These are phyloP conservation scores for Candida freyschussii DNA, from an alignment of 1,139 yeast species.

Conservation along the genomic window DNA sequence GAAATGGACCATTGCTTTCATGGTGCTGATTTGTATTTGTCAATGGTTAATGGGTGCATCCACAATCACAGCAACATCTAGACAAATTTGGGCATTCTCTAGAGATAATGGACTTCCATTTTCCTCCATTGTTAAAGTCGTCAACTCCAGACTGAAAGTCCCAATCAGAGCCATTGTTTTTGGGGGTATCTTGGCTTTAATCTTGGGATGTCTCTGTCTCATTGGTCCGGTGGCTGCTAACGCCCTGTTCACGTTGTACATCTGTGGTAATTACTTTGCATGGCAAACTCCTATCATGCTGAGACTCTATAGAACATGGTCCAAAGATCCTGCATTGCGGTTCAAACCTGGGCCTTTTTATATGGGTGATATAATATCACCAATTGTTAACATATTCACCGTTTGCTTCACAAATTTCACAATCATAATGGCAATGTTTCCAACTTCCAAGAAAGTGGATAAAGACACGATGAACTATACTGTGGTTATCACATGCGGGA, in stretches of 20 bases:
- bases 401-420: conserved; percentile 33
- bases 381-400: conserved; percentile 32
- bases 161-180: conserved; percentile 55
- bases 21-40: conserved; percentile 50
- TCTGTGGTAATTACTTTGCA: conserved; percentile 52
- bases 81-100: conserved; percentile 47
- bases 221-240: conserved; percentile 52
- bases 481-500: conserved; percentile 48
- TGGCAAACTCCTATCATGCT: conserved; percentile 53
- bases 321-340: conserved; percentile 35
- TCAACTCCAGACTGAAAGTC: conserved; percentile 44
- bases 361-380: conserved; percentile 47
- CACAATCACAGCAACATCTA: conserved; percentile 40
- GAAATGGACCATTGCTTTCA: conserved; percentile 60
- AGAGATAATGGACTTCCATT: conserved; percentile 45
- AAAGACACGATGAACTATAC: conserved; percentile 55
- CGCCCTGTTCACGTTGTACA: conserved; percentile 51
- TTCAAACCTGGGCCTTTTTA: conserved; percentile 64
- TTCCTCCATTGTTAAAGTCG: conserved; percentile 43
- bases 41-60: conserved; percentile 63
- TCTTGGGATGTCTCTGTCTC: conserved; percentile 50
- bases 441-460: conserved; percentile 38
- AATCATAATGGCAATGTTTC: conserved; percentile 45
- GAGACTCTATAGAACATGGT: conserved; percentile 30
- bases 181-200: conserved; percentile 40